phyloP scores from a whole-genome alignment of 1,284 basidiomycete species.

The Peniophora sp. region DNA sequence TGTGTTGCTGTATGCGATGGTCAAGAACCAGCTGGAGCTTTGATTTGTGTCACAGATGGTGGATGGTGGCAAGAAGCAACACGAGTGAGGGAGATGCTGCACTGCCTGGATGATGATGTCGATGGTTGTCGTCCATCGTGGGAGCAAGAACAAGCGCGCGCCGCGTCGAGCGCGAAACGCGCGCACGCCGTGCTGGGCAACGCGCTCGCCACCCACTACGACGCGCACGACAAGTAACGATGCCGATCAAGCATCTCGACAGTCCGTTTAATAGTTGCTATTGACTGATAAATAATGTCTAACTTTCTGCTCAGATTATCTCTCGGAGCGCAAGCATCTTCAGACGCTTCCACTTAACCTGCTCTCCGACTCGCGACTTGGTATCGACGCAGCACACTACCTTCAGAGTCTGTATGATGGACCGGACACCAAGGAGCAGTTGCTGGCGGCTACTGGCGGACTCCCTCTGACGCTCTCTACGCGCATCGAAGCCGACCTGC shows the following conservation, averaged over 20 bases:
- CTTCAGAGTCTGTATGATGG: slow-evolving; percentile 74
- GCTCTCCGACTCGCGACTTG: slow-evolving; percentile 88
- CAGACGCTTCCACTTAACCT: slow-evolving; percentile 79
- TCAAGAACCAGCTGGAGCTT: too few species aligned
- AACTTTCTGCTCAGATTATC: slow-evolving; percentile 48
- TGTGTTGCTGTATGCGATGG: too few species aligned
- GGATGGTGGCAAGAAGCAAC: too few species aligned
- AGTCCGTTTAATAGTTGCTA: slow-evolving; percentile 25
- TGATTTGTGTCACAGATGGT: too few species aligned
- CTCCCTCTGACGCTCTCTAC: slow-evolving; percentile 79
- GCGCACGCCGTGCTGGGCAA: not conserved
- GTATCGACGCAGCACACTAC: slow-evolving; percentile 95
- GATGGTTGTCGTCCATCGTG: too few species aligned
- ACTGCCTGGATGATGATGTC: too few species aligned
- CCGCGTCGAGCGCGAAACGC: not conserved
- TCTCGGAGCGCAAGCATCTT: slow-evolving; percentile 82
- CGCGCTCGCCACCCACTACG: slow-evolving; percentile 4
- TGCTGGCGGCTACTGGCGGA: slow-evolving; percentile 91
- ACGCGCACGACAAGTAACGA: slow-evolving; percentile 14
- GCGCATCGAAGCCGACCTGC: slow-evolving; percentile 89
- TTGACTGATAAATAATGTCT: slow-evolving; percentile 1
- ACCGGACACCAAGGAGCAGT: slow-evolving; percentile 76
- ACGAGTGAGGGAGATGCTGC: too few species aligned
- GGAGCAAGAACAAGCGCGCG: too few species aligned
- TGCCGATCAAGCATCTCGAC: slow-evolving; percentile 50